Percentiles rank a stretch among this genome's conserved stretches.
Conservation (phyloP, 768 basidiomycete species). For the Phanerochaete sordida region DNA sequence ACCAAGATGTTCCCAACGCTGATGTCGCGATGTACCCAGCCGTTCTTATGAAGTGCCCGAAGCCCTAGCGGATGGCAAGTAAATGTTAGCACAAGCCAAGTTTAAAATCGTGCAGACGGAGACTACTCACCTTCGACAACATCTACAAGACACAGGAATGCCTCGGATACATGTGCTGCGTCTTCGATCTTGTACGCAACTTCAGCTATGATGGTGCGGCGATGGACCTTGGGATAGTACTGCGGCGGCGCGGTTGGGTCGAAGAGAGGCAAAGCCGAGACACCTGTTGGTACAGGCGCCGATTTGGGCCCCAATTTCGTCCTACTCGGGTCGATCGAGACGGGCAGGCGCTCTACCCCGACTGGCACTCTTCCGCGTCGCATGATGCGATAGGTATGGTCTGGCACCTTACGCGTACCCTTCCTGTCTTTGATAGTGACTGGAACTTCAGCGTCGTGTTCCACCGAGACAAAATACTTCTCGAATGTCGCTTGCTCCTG, state of each 20-base stretch:
- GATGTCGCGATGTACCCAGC: slow-evolving; percentile 18
- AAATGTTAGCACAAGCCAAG: not conserved
- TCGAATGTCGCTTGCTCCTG: not conserved
- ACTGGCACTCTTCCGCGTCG: no score
- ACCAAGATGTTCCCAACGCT: slow-evolving; percentile 14
- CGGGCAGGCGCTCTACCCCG: no score
- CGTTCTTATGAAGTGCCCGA: not conserved
- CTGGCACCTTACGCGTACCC: no score
- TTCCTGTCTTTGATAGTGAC: no score
- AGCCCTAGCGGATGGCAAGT: slow-evolving; percentile 11
- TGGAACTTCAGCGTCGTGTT: not conserved
- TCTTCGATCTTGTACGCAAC: not conserved
- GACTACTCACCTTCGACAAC: not conserved
- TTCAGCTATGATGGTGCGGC: not conserved
- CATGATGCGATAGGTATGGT: no score
- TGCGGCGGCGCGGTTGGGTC: not conserved
- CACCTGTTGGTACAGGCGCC: not conserved
- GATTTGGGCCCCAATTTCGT: not conserved
- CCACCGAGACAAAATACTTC: not conserved
- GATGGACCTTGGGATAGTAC: not conserved
- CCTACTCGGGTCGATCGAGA: not conserved
- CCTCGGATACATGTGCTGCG: not conserved
- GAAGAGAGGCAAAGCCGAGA: not conserved
- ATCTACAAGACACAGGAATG: not conserved
- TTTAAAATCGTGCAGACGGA: no score